These are phyloP conservation scores for Acacia concinna DNA, from an alignment of 331 rosid genomes.

Conservation along the genomic window DNA sequence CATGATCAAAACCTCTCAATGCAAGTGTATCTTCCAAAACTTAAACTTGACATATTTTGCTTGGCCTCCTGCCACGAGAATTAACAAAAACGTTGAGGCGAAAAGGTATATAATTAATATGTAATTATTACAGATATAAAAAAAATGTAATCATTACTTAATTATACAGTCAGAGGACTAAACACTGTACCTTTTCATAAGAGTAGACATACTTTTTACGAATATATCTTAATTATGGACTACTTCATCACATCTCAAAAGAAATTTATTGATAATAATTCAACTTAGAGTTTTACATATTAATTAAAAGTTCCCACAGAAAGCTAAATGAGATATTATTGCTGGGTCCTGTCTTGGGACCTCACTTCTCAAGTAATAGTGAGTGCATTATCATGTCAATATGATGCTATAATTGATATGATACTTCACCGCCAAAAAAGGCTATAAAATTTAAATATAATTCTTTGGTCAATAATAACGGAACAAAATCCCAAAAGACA, in stretches of 20 bases:
- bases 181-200: neutral
- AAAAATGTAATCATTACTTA: too few relatives aligned
- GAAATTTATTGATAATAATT: neutral
- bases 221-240: neutral
- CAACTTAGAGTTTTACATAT: neutral
- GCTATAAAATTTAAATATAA: neutral
- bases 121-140: too few relatives aligned
- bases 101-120: too few relatives aligned
- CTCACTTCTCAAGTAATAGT: neutral
- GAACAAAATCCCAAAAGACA: neutral
- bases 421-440: neutral
- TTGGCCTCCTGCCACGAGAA: too few relatives aligned
- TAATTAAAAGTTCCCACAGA: neutral
- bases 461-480: neutral
- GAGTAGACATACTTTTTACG: neutral
- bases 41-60: too few relatives aligned
- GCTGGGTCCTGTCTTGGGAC: neutral
- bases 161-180: too few relatives aligned
- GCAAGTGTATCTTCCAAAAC: too few relatives aligned
- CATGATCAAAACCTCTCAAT: too few relatives aligned
- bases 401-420: slow-evolving; percentile 3
- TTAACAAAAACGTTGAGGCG: too few relatives aligned
- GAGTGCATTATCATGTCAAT: neutral
- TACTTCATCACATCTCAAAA: neutral
- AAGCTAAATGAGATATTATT: neutral